Conservation (phyloP, 305 asterid species). For the Fraxinus velutina region DNA sequence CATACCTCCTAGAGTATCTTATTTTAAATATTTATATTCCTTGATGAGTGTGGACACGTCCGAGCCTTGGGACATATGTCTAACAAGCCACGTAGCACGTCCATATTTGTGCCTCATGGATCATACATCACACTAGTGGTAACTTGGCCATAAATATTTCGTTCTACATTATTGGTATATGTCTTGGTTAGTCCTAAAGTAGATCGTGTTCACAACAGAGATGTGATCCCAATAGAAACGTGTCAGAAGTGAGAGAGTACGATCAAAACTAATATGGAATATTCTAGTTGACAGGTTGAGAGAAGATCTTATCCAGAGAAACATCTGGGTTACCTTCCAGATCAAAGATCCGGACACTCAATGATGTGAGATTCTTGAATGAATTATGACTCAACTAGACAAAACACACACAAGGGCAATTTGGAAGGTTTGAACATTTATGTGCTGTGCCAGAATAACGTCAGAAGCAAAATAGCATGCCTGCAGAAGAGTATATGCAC, state of each 20-base stretch:
- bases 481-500: background rate
- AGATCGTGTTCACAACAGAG: background rate
- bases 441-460: background rate
- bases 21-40: background rate
- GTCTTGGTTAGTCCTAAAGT: background rate
- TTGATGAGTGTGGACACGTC: background rate
- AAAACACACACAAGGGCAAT: background rate
- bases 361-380: background rate
- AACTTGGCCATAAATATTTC: background rate
- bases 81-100: background rate
- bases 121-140: background rate
- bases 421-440: background rate
- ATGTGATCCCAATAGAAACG: background rate
- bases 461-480: background rate
- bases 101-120: background rate
- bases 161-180: background rate
- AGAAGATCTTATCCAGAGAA: background rate
- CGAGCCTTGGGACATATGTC: background rate
- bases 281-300: background rate
- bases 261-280: background rate
- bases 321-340: background rate
- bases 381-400: background rate
- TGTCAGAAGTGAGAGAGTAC: background rate
- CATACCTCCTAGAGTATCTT: background rate
- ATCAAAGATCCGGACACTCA: background rate